These are phyloP conservation scores for Phialophora chinensis DNA, from an alignment of 2,329 filamentous ascomycete genomes.

Conservation along the genomic window DNA sequence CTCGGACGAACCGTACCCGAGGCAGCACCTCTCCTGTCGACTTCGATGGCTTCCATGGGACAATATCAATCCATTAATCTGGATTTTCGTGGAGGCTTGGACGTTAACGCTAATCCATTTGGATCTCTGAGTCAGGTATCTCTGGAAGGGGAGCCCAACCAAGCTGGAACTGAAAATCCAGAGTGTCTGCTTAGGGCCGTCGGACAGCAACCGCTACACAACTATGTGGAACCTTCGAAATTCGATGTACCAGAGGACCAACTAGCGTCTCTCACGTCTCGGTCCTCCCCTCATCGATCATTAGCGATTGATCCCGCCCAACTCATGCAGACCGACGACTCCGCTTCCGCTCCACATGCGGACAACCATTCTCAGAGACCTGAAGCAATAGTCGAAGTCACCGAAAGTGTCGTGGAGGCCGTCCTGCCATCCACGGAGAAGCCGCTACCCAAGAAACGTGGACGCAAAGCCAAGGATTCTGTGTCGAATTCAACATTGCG, in stretches of 20 bases:
- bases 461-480: constrained; percentile 35
- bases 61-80: constrained; percentile 37
- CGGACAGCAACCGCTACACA: constrained; percentile 13
- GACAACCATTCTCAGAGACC: not conserved
- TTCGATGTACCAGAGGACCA: not conserved
- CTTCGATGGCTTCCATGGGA: constrained; percentile 37
- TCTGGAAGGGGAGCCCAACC: constrained; percentile 24
- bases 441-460: constrained; percentile 33
- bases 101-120: constrained; percentile 38
- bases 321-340: constrained; percentile 18
- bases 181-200: not conserved
- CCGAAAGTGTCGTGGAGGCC: not conserved
- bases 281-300: constrained; percentile 7
- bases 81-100: constrained; percentile 35
- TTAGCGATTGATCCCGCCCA: constrained; percentile 8
- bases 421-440: constrained; percentile 12
- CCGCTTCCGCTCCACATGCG: not conserved
- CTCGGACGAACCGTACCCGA: constrained; percentile 19
- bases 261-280: not conserved
- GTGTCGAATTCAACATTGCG: constrained; percentile 19
- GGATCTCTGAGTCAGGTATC: constrained; percentile 36
- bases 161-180: constrained; percentile 15
- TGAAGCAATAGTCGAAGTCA: not conserved
- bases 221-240: not conserved
- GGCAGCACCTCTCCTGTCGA: constrained; percentile 27